phyloP scores from a whole-genome alignment of 2,329 filamentous ascomycete species.

The Fusarium veterinarium region DNA sequence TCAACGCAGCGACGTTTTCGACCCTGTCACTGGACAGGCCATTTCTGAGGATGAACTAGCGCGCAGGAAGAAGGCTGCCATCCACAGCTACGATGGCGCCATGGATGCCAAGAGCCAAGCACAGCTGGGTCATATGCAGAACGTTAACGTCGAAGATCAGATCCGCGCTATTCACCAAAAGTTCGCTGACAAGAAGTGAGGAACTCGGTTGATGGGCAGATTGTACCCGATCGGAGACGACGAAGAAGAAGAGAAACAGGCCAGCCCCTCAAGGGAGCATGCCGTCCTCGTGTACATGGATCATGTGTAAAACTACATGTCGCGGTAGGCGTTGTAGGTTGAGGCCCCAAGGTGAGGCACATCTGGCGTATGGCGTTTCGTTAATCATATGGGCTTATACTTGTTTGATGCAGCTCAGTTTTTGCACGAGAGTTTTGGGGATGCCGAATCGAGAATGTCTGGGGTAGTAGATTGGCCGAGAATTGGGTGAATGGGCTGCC shows the following conservation, averaged over 20 bases:
- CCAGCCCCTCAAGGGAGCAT: neutral
- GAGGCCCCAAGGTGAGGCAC: conserved; percentile 44
- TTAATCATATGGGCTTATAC: conserved; percentile 42
- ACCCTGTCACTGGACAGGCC: conserved; percentile 74
- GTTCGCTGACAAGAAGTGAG: conserved; percentile 57
- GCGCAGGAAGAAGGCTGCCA: conserved; percentile 79
- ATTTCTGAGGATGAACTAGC: conserved; percentile 79
- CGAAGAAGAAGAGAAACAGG: neutral
- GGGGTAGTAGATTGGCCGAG: neutral
- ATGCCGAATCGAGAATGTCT: neutral
- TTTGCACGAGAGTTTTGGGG: conserved; percentile 13
- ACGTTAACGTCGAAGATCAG: conserved; percentile 86
- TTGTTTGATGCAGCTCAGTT: conserved; percentile 41
- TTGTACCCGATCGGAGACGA: conserved; percentile 1
- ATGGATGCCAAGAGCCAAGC: conserved; percentile 67
- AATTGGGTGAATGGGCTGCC: neutral
- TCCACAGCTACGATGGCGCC: conserved; percentile 72
- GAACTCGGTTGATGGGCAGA: neutral
- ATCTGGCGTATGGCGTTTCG: conserved; percentile 42
- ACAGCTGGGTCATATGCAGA: conserved; percentile 69
- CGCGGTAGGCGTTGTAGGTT: conserved; percentile 38
- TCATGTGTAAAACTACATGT: conserved; percentile 23
- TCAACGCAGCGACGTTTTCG: conserved; percentile 88
- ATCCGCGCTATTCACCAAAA: conserved; percentile 73
- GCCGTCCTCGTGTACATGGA: conserved; percentile 6